Conservation (phyloP, 257 asterid genomes). For the Penstemon barbatus region DNA sequence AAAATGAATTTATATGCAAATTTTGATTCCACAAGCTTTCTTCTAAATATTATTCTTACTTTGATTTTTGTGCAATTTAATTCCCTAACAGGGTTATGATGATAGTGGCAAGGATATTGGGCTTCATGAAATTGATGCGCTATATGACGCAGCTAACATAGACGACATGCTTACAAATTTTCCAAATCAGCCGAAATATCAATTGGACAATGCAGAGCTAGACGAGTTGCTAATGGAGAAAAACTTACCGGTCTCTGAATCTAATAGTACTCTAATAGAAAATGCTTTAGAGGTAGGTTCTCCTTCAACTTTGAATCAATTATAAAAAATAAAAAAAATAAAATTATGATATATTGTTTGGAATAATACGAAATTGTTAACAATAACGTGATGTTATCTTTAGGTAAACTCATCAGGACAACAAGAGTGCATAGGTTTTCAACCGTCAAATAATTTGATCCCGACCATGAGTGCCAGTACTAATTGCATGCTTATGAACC, state of each 20-base stretch:
- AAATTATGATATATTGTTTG: no score
- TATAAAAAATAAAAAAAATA: no score
- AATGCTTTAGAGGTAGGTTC: conserved; percentile 50
- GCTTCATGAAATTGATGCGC: conserved; percentile 41
- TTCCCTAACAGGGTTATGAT: conserved; percentile 33
- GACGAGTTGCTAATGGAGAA: conserved; percentile 42
- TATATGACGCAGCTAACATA: conserved; percentile 43
- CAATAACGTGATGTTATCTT: not conserved
- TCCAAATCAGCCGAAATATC: conserved; percentile 41
- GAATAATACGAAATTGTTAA: no score
- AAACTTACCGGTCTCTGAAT: conserved; percentile 48
- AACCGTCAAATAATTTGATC: conserved; percentile 39
- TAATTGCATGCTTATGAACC: conserved; percentile 44
- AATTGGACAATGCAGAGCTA: conserved; percentile 43
- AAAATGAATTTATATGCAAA: no score
- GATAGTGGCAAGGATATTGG: conserved; percentile 47
- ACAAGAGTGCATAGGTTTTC: conserved; percentile 52
- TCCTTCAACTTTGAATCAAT: not conserved
- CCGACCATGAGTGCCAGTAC: conserved; percentile 39
- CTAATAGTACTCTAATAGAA: conserved; percentile 50
- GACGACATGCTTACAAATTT: conserved; percentile 46
- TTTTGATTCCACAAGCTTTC: no score
- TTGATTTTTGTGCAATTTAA: not conserved
- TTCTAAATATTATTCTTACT: conserved; percentile 3
- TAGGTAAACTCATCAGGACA: conserved; percentile 58